Conservation (phyloP, 805 yeast species). For the Candida insectorum region DNA sequence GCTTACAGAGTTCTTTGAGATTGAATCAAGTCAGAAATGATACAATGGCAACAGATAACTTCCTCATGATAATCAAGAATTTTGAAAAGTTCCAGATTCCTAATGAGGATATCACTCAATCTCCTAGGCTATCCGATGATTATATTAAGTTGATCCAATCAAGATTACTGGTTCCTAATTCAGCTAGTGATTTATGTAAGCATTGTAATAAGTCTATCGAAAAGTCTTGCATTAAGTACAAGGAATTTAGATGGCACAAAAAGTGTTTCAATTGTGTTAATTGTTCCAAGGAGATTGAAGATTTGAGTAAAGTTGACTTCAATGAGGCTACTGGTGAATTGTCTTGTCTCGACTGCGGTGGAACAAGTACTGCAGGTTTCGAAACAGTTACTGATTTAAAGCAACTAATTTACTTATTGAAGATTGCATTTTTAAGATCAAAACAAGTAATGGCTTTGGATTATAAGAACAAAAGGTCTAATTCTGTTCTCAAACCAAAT, state of each 20-base stretch:
- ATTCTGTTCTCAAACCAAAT: slow-evolving; percentile 2
- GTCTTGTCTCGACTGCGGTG: slow-evolving; percentile 12
- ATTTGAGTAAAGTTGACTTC: slow-evolving; percentile 45
- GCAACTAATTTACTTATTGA: slow-evolving; percentile 73
- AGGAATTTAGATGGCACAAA: slow-evolving; percentile 75
- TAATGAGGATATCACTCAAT: slow-evolving; percentile 4
- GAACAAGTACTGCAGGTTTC: slow-evolving; percentile 42
- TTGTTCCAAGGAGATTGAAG: slow-evolving; percentile 45
- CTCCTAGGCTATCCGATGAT: slow-evolving; percentile 9
- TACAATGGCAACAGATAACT: slow-evolving; percentile 59
- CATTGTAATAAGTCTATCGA: slow-evolving; percentile 76
- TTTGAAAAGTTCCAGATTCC: slow-evolving; percentile 14
- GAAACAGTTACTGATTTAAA: slow-evolving; percentile 60
- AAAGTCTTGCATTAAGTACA: slow-evolving; percentile 66
- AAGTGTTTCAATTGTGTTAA: slow-evolving; percentile 65
- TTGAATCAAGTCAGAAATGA: slow-evolving; percentile 56
- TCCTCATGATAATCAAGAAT: slow-evolving; percentile 36
- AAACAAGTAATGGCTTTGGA: slow-evolving; percentile 51
- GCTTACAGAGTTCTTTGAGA: slow-evolving; percentile 73
- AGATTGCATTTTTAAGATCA: slow-evolving; percentile 80
- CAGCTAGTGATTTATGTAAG: slow-evolving; percentile 74
- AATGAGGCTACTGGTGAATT: slow-evolving; percentile 43
- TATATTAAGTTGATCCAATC: slow-evolving; percentile 18
- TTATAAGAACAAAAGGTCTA: slow-evolving; percentile 3
- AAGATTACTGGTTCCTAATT: slow-evolving; percentile 45